Evolutionary conservation across 2,329 filamentous ascomycete genomes (phyloP).

Genomic region (Canariomyces notabilis): DNA sequence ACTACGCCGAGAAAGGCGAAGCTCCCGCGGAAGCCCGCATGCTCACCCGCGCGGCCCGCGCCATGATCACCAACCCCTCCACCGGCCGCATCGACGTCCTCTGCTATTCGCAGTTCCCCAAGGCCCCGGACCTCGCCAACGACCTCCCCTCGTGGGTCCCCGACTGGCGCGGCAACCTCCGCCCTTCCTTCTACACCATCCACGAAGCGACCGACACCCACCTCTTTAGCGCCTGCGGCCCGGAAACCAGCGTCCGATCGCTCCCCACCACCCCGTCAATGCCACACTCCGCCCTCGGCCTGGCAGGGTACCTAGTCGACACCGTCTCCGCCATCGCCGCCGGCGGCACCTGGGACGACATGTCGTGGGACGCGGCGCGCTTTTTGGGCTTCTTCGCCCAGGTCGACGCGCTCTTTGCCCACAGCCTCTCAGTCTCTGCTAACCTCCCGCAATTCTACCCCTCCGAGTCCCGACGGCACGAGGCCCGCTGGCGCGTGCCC

Average conservation of each 20-base stretch:
- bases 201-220: neutral
- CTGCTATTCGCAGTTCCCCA: conserved; percentile 13
- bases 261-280: no score
- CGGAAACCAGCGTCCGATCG: neutral
- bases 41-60: conserved; percentile 8
- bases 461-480: neutral
- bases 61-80: conserved; percentile 10
- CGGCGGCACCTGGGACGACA: neutral
- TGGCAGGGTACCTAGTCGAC: conserved; percentile 12
- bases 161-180: conserved; percentile 8
- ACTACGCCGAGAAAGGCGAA: conserved; percentile 2
- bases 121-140: neutral
- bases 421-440: neutral
- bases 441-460: neutral
- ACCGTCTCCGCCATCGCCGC: neutral
- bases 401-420: neutral
- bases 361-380: conserved; percentile 2
- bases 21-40: neutral
- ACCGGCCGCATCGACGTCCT: conserved; percentile 1
- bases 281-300: neutral
- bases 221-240: conserved; percentile 11
- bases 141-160: conserved; percentile 15
- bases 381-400: neutral
- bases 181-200: conserved; percentile 7
- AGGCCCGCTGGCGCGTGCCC: conserved; percentile 10